Percentiles rank a stretch among this genome's conserved stretches.
Conservation (phyloP, 805 yeast genomes). For the Kodamaea fukazawae region DNA sequence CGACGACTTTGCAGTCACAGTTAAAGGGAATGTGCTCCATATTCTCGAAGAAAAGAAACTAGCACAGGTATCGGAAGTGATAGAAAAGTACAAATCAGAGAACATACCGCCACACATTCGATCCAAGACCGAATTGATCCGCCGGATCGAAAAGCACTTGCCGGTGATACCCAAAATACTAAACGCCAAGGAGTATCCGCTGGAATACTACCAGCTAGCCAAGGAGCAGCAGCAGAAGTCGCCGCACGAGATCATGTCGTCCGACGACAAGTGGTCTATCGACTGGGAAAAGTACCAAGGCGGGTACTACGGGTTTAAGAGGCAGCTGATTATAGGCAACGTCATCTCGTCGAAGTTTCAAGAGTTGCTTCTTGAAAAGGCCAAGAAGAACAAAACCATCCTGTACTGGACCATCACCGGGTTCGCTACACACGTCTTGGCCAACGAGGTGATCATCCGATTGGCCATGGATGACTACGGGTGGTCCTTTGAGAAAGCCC, state of each 20-base stretch:
- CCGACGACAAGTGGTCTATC: constrained; percentile 44
- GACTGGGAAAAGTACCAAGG: constrained; percentile 47
- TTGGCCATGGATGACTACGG: constrained; percentile 47
- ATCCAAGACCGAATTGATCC: constrained; percentile 31
- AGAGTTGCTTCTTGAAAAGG: constrained; percentile 24
- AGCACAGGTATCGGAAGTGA: constrained; percentile 14
- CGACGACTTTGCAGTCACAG: constrained; percentile 9
- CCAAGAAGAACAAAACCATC: constrained; percentile 42
- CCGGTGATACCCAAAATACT: constrained; percentile 37
- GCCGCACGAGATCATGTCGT: constrained; percentile 42
- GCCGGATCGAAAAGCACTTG: constrained; percentile 27
- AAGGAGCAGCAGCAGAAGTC: constrained; percentile 38
- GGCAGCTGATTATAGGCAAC: constrained; percentile 52
- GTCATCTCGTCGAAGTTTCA: constrained; percentile 36
- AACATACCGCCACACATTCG: constrained; percentile 24
- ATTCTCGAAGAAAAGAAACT: constrained; percentile 14
- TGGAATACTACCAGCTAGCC: constrained; percentile 53
- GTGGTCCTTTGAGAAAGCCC: constrained; percentile 40
- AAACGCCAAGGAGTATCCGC: constrained; percentile 40
- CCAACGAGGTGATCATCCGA: constrained; percentile 58
- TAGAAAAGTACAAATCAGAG: constrained; percentile 14
- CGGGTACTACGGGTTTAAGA: constrained; percentile 60
- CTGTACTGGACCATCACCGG: constrained; percentile 60
- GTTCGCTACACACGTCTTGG: constrained; percentile 56
- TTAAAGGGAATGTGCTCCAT: constrained; percentile 15